Base-by-base conservation (phyloP, 176 grass and related monocot genomes). In the Oropetium thomaeum region DNA sequence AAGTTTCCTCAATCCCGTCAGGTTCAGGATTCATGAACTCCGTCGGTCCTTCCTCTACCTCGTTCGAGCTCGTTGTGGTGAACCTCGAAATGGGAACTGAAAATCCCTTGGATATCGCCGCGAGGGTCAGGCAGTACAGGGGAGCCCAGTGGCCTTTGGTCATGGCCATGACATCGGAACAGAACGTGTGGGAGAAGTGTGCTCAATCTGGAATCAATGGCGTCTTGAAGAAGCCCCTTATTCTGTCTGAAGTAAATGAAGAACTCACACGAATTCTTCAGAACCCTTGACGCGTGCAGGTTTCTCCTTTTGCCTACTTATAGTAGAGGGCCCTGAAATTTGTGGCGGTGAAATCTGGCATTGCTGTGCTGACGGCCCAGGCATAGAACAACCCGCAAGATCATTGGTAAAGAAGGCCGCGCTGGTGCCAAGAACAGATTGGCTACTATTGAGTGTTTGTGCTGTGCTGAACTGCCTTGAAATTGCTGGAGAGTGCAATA, bases 101-200 rank as follows among this genome's bases (percentile, higher is more conserved):
- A 23, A 87, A 65, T n/a, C 88, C 87, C 8, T 79, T 90, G 55
- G 93, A 97, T 16, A 63, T 87, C 39, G 84, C 83, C 0, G 67
- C 17, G 20, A 82, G 77, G 61, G 88, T 97, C 38, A 65, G 81
- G 42, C 90, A 89, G 62, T 81, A 82, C 43, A 62, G 83, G 44
- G 82, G 74, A 3, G 32, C 86, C 0, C 80, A 84, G 4, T 87
- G 88, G 90, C 94, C 86, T 8, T 68, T 89, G 49, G 71, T 97
- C 33, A 69, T 93, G 69, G 94, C 85, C 43, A 77, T 91, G 75
- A 87, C 88, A 0, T 79, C 85, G 0, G 84, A 87, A 67, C 81
- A 87, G 7, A 82, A 89, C 11, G 63, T 76, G 4, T 91, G 88
- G 94, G 86, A 93, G 78, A 91, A 89, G 49, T 90, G 93, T 32